Base-by-base conservation (phyloP, 176 grass and related monocot species). In the barley (Hordeum vulgare) region DNA sequence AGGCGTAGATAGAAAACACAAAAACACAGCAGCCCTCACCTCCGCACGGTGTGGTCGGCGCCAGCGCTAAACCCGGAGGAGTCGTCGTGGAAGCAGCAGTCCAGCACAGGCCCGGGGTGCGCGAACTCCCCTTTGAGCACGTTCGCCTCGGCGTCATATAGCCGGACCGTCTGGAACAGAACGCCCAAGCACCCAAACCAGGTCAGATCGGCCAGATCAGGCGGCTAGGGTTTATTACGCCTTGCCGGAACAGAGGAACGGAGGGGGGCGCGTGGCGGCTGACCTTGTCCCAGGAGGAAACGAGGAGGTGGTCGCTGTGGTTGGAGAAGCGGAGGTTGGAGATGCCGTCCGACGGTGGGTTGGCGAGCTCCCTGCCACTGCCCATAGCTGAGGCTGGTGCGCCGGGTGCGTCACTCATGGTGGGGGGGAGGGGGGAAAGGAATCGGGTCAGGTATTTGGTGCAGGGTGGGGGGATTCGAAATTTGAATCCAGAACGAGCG, bases 261-360 rank as follows among this genome's bases (percentile, higher is more conserved):
- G 26, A 7, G 14, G 20, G 81, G 9, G 23, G 40, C 41, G 28
- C 21, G 8, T 5, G 10, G 35, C 9, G 7, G 47, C 81, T 27
- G 47, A 99, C 96, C 91, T 91, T 99, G 70, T 99, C 96, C 96
- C 96, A 99, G 8, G 96, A 99, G 53, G 93, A 99, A 74, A 99
- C 96, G 65, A 99, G 91, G 57, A 99, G 89, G 70, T 96, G 88
- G 76, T 99, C 90, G 74, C 96, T 99, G 91, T 99, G 96, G 85
- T 99, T 99, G 65, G 96, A 99, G 83, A 99, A 99, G 27, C 91
- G 96, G 51, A 99, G 87, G 83, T 92, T 96, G 80, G 96, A 94
- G 87, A 99, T 90, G 56, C 96, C 96, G 59, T 99, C 93, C 1
- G 96, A 69, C 6, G 96, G 96, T 8, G 93, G 93, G 23, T 84